phyloP scores from a whole-genome alignment of 1,139 yeast genomes.

The Scheffersomyces segobiensis region DNA sequence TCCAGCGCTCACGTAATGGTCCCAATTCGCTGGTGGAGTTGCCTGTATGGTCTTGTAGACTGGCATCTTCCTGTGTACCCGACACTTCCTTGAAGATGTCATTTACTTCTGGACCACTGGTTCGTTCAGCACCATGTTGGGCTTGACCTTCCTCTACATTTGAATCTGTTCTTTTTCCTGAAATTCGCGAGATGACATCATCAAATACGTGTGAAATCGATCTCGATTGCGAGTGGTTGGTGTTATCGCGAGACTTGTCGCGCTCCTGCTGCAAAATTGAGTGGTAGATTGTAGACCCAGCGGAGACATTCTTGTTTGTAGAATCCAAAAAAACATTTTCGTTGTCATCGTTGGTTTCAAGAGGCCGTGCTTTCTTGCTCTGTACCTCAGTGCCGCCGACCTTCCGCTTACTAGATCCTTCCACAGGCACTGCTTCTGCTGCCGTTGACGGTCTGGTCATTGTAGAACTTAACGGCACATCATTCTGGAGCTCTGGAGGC shows the following conservation, averaged over 20 bases:
- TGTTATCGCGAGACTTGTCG: constrained; percentile 17
- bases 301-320: constrained; percentile 16
- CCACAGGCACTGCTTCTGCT: neutral
- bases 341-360: constrained; percentile 9
- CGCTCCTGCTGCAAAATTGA: constrained; percentile 22
- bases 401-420: neutral
- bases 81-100: constrained; percentile 2
- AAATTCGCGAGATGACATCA: constrained; percentile 18
- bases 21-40: constrained; percentile 35
- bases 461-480: neutral
- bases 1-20: constrained; percentile 9
- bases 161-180: neutral
- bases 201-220: constrained; percentile 35
- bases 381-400: neutral
- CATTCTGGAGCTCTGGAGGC: constrained; percentile 29
- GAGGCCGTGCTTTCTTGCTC: neutral
- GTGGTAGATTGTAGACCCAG: constrained; percentile 33
- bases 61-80: constrained; percentile 11
- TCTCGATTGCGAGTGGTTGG: constrained; percentile 23
- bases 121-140: neutral
- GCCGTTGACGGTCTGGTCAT: neutral
- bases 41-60: constrained; percentile 19
- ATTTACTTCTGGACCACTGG: constrained; percentile 2
- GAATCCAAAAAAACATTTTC: constrained; percentile 37
- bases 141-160: neutral